A percentile compares a stretch with the other conserved stretches of the same genome.
These are phyloP conservation scores for Termitomyces titanicus DNA, from an alignment of 768 basidiomycete species.

Conservation along the genomic window DNA sequence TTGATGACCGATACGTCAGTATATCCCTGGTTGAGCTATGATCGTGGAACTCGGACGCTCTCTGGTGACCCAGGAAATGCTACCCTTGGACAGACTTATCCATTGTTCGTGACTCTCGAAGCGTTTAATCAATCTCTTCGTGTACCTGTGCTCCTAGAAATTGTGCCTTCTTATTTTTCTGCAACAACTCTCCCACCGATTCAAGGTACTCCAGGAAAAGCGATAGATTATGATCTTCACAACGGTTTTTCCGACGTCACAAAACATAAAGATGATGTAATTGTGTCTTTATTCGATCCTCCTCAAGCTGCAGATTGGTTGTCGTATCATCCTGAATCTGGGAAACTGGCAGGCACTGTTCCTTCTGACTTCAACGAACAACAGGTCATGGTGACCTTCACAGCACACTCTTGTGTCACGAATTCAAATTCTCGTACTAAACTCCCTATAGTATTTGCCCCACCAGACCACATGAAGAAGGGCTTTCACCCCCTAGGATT, in stretches of 20 bases:
- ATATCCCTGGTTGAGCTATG: conserved; percentile 62
- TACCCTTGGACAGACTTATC: conserved; percentile 27
- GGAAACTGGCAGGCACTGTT: conserved; percentile 52
- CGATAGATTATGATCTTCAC: conserved; percentile 50
- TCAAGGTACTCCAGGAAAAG: conserved; percentile 45
- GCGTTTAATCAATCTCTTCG: conserved; percentile 64
- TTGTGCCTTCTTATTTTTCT: conserved; percentile 74
- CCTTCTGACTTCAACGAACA: conserved; percentile 40
- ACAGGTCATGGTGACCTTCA: conserved; percentile 53
- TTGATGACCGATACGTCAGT: conserved; percentile 58
- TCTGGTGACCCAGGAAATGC: conserved; percentile 60
- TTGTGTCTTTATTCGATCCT: conserved; percentile 58
- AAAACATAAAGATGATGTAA: conserved; percentile 41
- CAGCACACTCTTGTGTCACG: conserved; percentile 61
- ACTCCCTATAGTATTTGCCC: conserved; percentile 46
- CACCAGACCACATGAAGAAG: conserved; percentile 34
- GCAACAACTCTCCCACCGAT: conserved; percentile 52
- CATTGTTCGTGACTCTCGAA: conserved; percentile 58
- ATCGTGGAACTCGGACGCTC: conserved; percentile 50
- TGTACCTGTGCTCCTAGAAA: conserved; percentile 59
- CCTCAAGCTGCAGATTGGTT: conserved; percentile 45
- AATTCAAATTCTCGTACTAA: conserved; percentile 70
- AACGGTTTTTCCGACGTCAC: conserved; percentile 54
- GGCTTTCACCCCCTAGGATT: conserved; percentile 30
- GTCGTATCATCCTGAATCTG: conserved; percentile 41